Evolutionary conservation across 2,329 filamentous ascomycete species (phyloP).

Genomic region (Microdochium trichocladiopsis): DNA sequence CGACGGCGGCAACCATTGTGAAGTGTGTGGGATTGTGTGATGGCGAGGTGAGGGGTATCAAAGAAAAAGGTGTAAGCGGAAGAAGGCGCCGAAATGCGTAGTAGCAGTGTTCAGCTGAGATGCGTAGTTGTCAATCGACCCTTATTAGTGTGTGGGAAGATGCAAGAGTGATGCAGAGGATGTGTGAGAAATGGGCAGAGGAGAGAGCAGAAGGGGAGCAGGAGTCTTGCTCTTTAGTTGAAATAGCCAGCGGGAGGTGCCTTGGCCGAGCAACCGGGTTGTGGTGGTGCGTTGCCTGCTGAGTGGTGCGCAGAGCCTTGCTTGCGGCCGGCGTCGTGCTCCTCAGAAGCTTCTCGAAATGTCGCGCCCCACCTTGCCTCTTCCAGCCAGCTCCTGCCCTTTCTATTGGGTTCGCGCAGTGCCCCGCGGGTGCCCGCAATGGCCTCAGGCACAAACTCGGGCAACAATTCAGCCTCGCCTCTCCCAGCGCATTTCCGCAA

Average conservation of each 20-base stretch:
- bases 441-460: not conserved
- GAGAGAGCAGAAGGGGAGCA: not conserved
- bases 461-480: too few relatives aligned
- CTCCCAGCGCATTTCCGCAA: too few relatives aligned
- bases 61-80: conserved; percentile 1
- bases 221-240: not conserved
- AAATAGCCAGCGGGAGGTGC: not conserved
- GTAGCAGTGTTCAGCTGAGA: not conserved
- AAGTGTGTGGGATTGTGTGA: conserved; percentile 7
- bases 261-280: not conserved
- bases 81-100: not conserved
- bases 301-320: conserved; percentile 1
- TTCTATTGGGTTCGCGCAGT: not conserved
- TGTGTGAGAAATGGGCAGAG: not conserved
- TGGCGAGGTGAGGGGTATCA: conserved; percentile 5
- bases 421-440: not conserved
- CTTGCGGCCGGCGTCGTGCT: not conserved
- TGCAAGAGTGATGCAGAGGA: not conserved
- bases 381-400: not conserved
- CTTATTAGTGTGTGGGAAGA: not conserved
- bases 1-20: conserved; percentile 49
- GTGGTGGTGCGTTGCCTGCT: not conserved
- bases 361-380: not conserved
- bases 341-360: conserved; percentile 1
- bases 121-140: not conserved